These are phyloP conservation scores for Centaurea solstitialis DNA, from an alignment of 129 eudicot species.

Conservation along the genomic window DNA sequence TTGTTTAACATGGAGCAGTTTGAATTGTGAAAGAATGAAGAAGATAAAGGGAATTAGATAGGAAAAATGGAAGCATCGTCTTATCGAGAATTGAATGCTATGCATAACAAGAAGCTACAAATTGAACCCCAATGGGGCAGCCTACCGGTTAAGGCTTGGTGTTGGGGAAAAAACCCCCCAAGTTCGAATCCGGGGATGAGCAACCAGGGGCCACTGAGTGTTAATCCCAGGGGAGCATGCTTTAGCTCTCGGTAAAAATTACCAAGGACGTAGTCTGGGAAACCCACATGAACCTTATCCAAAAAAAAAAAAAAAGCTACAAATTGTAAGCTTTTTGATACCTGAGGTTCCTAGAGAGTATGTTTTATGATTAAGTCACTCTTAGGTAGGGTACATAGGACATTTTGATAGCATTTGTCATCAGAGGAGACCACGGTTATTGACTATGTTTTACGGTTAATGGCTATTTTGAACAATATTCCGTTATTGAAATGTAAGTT, in stretches of 20 bases:
- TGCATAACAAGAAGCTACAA: neutral
- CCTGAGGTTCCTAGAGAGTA: neutral
- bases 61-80: neutral
- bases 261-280: no score
- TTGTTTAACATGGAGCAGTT: neutral
- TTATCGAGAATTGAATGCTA: neutral
- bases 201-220: no score
- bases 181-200: no score
- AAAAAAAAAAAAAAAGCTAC: no score
- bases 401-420: neutral
- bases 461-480: neutral
- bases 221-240: no score
- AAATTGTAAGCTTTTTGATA: neutral
- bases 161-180: no score
- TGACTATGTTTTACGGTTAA: no score
- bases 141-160: no score
- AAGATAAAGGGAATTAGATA: neutral
- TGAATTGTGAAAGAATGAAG: neutral
- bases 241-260: no score
- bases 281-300: no score
- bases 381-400: neutral
- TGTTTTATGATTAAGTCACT: neutral
- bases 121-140: no score
- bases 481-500: neutral
- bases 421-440: neutral